Evolutionary conservation across 2,329 filamentous ascomycete species (phyloP), one percentile per base, ranked within the genome.

Genomic region (Verticillium tricorpus): DNA sequence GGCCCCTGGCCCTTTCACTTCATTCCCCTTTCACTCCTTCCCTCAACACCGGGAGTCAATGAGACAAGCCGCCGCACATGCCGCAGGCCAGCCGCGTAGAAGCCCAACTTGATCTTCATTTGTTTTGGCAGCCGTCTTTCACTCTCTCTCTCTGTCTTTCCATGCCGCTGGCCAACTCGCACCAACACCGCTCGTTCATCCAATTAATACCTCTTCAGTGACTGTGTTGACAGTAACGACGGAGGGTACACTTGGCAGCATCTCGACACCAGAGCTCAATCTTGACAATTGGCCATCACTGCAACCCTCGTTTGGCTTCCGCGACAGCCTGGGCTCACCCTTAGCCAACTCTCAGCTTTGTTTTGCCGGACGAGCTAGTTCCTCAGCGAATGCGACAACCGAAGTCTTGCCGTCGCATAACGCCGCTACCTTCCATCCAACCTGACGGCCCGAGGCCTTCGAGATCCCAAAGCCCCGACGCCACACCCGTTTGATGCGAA

Each of bases 401-500:
- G n/a, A 22, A 19, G 8, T 22, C 19, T 11, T 52, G 8, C n/a
- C 45, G 45, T 52, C 45, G 45, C 45, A 52, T 12, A 61, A 58
- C 59, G 62, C 60, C 62, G 56, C 52, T 64, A 57, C 52, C 61
- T 63, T 56, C 62, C 58, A 59, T 61, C 58, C 59, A 31, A 34
- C 17, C 37, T 19, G 28, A 28, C 34, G 25, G 12, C 37, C 28
- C 28, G 54, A 17, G 14, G 5, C n/a, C 12, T 25, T 12, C 19
- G 19, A 25, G n/a, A 22, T 12, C 19, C 19, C 35, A 58, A 37
- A 9, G 15, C 56, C 56, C 28, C 19, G 35, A 40, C 5, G n/a
- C 19, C 8, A 5, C 19, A 31, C n/a, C 25, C 54, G 14, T 28
- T n/a, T 32, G 34, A 39, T 15, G 14, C 60, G 61, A 60, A 8